Conservation (phyloP, 2,329 filamentous ascomycete genomes). For the Colletotrichum incanum region DNA sequence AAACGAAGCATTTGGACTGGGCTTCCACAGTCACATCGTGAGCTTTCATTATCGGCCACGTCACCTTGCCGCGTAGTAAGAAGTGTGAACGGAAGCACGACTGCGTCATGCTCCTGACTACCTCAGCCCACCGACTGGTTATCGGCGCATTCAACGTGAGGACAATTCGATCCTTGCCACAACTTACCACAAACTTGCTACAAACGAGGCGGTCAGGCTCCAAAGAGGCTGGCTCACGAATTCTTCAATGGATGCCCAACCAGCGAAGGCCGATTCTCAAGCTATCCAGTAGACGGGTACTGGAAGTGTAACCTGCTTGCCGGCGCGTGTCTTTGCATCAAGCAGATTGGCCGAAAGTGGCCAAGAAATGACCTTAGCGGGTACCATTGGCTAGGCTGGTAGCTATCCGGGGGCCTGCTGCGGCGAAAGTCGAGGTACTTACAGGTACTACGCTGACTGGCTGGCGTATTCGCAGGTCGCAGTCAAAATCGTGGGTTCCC, state of each 20-base stretch:
- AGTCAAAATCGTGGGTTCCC: background rate
- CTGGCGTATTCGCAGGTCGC: background rate
- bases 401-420: background rate
- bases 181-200: background rate
- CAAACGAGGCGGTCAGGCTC: background rate
- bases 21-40: background rate
- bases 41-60: background rate
- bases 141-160: background rate
- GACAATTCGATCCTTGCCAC: background rate
- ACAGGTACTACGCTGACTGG: background rate
- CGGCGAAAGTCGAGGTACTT: background rate
- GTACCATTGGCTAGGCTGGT: background rate
- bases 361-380: background rate
- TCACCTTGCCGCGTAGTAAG: background rate
- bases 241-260: constrained; percentile 8
- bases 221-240: background rate
- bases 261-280: background rate
- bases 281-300: background rate
- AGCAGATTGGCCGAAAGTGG: background rate
- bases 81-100: background rate
- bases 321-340: background rate
- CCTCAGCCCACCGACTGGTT: background rate
- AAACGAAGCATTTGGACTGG: background rate
- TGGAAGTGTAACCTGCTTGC: background rate
- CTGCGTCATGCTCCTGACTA: background rate